These are phyloP conservation scores for Citrus inodora DNA, from an alignment of 345 rosid genomes.

Conservation along the genomic window DNA sequence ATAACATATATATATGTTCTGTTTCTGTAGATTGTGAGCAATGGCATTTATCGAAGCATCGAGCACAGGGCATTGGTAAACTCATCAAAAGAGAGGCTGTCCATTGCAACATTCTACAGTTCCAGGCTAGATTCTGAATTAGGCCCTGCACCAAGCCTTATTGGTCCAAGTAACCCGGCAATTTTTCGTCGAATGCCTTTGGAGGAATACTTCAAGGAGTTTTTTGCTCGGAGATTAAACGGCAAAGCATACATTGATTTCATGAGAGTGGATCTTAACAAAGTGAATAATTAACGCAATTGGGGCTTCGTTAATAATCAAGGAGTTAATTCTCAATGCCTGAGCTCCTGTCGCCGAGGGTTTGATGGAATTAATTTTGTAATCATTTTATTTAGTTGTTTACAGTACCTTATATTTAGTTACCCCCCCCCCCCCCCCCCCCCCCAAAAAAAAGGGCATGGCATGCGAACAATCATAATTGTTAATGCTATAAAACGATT, in stretches of 20 bases:
- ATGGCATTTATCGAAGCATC: conserved; percentile 28
- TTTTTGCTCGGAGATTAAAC: conserved; percentile 20
- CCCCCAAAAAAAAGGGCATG: too few relatives aligned
- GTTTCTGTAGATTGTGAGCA: conserved; percentile 23
- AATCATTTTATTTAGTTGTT: background rate
- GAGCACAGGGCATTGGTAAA: conserved; percentile 28
- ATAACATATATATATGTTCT: background rate
- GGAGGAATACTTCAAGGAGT: conserved; percentile 29
- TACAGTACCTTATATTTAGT: too few relatives aligned
- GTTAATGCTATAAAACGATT: background rate
- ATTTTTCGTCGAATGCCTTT: conserved; percentile 9
- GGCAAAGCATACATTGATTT: conserved; percentile 30
- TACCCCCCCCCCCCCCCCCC: too few relatives aligned
- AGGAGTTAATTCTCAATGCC: background rate
- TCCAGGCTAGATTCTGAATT: conserved; percentile 20
- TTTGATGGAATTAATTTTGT: background rate
- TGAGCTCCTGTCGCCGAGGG: too few relatives aligned
- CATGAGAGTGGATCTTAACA: conserved; percentile 4
- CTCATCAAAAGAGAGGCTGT: conserved; percentile 17
- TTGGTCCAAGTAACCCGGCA: background rate
- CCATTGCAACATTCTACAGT: conserved; percentile 21
- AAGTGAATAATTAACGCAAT: background rate
- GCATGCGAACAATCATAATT: background rate
- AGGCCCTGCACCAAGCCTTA: conserved; percentile 26
- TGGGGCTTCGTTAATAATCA: background rate